Percentiles rank a stretch among this genome's conserved stretches.
phyloP scores from a whole-genome alignment of 495 filamentous ascomycete species.

The Aspergillus ellipticus region DNA sequence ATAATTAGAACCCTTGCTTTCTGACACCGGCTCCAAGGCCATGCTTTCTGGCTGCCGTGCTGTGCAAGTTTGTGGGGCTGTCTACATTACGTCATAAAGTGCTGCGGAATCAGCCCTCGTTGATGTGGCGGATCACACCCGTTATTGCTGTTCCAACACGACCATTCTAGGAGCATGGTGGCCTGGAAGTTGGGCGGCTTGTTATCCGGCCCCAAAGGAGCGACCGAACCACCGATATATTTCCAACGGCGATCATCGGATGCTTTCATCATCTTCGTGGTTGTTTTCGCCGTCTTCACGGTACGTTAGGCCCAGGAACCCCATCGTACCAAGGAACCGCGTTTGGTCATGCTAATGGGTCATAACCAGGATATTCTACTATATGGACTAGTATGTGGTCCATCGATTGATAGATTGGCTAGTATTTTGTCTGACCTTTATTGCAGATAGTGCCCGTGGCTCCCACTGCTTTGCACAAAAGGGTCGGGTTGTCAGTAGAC shows the following conservation, averaged over 20 bases:
- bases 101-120: background rate
- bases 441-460: slow-evolving; percentile 72
- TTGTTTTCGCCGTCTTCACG: slow-evolving; percentile 54
- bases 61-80: no score
- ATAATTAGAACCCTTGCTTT: background rate
- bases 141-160: background rate
- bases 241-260: slow-evolving; percentile 35
- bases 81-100: background rate
- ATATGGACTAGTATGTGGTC: slow-evolving; percentile 58
- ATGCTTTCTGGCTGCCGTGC: no score
- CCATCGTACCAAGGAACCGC: no score
- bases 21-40: background rate
- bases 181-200: background rate
- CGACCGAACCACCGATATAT: slow-evolving; percentile 7
- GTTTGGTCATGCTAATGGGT: slow-evolving; percentile 10
- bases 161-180: background rate
- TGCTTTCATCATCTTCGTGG: slow-evolving; percentile 45
- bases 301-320: slow-evolving; percentile 16
- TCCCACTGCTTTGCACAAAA: slow-evolving; percentile 67
- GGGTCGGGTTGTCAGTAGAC: slow-evolving; percentile 54
- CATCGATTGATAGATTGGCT: background rate
- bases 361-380: slow-evolving; percentile 65
- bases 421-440: background rate
- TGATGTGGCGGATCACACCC: background rate
- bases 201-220: background rate